Percentiles rank a stretch among this genome's conserved stretches.
phyloP scores from a whole-genome alignment of 1,139 yeast species.

The Sugiyamaella xylanicola region DNA sequence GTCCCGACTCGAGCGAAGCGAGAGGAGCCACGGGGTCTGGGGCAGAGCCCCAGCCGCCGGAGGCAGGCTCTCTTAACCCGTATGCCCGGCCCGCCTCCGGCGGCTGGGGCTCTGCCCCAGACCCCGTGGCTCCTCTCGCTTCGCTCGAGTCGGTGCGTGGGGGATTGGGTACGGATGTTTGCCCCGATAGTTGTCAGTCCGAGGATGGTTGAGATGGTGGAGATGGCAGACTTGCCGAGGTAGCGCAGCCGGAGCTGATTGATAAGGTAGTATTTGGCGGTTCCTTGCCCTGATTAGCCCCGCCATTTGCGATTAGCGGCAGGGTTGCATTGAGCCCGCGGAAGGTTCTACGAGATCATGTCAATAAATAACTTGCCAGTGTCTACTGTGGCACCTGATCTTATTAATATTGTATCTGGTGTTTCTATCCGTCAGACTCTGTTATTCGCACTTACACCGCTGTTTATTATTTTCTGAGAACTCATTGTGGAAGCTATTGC shows the following conservation, averaged over 20 bases:
- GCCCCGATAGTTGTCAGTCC: too few relatives aligned
- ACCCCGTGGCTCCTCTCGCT: neutral
- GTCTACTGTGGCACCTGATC: neutral
- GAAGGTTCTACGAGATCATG: too few relatives aligned
- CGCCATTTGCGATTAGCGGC: slow-evolving; percentile 6
- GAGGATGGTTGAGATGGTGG: neutral
- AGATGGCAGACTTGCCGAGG: neutral
- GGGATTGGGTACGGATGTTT: too few relatives aligned
- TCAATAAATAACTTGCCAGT: too few relatives aligned
- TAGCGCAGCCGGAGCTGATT: too few relatives aligned
- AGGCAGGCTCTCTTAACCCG: slow-evolving; percentile 1
- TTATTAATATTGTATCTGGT: too few relatives aligned
- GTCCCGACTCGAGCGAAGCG: slow-evolving; percentile 1
- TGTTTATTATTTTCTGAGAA: too few relatives aligned
- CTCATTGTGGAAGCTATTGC: too few relatives aligned
- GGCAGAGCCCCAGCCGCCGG: slow-evolving; percentile 3
- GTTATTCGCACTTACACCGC: too few relatives aligned
- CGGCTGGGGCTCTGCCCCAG: neutral
- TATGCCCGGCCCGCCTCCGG: neutral
- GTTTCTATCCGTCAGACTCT: too few relatives aligned
- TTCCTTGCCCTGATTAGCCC: slow-evolving; percentile 11
- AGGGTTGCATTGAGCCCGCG: neutral
- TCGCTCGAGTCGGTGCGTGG: neutral
- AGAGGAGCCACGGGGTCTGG: slow-evolving; percentile 4
- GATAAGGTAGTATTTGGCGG: neutral